phyloP scores from a whole-genome alignment of 163 green algal genomes.

The Volvox carteri region DNA sequence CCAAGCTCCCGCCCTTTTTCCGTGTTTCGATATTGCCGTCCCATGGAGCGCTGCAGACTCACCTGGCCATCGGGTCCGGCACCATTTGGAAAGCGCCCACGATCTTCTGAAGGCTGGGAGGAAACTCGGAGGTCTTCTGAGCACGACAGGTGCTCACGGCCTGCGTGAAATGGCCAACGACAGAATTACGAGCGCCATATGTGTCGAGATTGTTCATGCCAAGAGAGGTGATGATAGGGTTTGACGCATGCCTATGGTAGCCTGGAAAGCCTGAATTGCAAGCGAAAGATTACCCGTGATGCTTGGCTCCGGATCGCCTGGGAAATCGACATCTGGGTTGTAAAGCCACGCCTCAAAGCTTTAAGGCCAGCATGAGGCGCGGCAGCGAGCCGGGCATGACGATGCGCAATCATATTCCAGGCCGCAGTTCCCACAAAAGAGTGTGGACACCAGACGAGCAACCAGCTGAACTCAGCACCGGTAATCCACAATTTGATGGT shows the following conservation, averaged over 20 bases:
- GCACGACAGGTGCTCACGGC: constrained; percentile 36
- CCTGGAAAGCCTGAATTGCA: not conserved
- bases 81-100: constrained; percentile 86
- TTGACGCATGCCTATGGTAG: not conserved
- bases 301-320: not conserved
- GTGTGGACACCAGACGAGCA: not conserved
- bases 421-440: not conserved
- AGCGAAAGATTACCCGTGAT: not conserved
- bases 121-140: constrained; percentile 65
- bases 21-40: no score
- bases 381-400: not conserved
- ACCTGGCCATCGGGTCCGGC: constrained; percentile 87
- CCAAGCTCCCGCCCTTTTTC: no score
- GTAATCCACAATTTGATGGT: no score
- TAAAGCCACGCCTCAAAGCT: not conserved
- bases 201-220: not conserved
- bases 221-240: not conserved
- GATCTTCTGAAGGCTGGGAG: constrained; percentile 78
- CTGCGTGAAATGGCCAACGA: not conserved
- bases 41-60: no score
- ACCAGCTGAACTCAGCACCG: no score
- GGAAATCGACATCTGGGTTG: not conserved
- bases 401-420: constrained; percentile 2
- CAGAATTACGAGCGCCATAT: not conserved
- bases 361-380: not conserved